phyloP scores from a whole-genome alignment of 1,139 yeast species.

The Protomyces pachydermus region DNA sequence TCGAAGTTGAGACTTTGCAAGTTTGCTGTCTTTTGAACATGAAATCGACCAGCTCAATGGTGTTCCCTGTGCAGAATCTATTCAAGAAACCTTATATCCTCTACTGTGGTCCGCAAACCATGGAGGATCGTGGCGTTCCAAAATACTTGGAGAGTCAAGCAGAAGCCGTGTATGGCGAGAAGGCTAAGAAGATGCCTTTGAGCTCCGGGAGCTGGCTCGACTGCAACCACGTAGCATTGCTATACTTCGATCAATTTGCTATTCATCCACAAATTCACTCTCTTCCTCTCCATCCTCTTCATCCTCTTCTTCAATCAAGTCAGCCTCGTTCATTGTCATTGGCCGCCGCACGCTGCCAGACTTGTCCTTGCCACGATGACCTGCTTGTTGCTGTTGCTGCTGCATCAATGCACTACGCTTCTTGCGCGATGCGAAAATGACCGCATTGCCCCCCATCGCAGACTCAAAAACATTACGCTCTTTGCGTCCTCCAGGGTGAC shows the following conservation, averaged over 20 bases:
- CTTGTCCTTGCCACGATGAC: background rate
- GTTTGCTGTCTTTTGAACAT: no score
- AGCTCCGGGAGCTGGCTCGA: no score
- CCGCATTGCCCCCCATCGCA: constrained; percentile 1
- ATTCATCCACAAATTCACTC: constrained; percentile 1
- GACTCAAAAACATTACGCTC: constrained; percentile 22
- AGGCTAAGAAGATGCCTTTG: no score
- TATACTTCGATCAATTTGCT: no score
- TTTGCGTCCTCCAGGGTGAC: constrained; percentile 14
- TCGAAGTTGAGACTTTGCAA: no score
- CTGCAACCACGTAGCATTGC: no score
- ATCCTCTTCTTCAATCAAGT: constrained; percentile 8
- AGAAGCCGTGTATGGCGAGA: no score
- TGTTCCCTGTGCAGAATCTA: no score
- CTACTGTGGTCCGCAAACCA: no score
- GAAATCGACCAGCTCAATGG: no score
- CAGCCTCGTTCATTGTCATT: constrained; percentile 2
- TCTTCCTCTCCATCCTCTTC: constrained; percentile 18
- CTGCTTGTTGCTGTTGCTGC: background rate
- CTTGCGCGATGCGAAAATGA: constrained; percentile 18
- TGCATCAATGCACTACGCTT: constrained; percentile 14
- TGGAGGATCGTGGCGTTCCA: background rate
- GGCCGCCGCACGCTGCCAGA: constrained; percentile 1
- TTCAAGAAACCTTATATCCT: no score
- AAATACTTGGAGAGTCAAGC: background rate